phyloP scores from a whole-genome alignment of 2,329 filamentous ascomycete genomes.

The Didymellaceae sp. region DNA sequence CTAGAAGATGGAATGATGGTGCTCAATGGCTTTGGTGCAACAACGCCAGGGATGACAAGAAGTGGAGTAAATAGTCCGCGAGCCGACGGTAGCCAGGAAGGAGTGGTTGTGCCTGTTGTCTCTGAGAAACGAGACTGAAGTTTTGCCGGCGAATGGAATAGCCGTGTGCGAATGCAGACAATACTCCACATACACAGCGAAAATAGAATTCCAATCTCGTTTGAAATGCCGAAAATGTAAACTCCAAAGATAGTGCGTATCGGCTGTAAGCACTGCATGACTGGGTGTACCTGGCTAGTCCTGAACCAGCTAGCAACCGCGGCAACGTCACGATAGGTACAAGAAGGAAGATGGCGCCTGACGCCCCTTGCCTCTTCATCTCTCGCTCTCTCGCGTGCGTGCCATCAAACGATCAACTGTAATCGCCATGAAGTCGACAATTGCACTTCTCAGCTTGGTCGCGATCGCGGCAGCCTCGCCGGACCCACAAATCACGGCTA shows the following conservation, averaged over 20 bases:
- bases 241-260: not conserved
- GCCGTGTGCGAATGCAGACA: no score
- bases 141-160: no score
- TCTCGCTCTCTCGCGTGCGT: not conserved
- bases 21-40: slow-evolving; percentile 26
- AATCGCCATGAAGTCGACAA: slow-evolving; percentile 18
- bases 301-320: not conserved
- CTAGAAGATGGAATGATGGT: slow-evolving; percentile 32
- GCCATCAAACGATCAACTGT: not conserved
- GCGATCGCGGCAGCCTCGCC: slow-evolving; percentile 19
- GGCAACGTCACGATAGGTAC: not conserved
- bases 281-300: not conserved
- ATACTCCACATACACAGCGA: not conserved
- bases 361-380: not conserved
- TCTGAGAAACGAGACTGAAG: slow-evolving; percentile 30
- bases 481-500: slow-evolving; percentile 31
- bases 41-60: slow-evolving; percentile 19
- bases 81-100: slow-evolving; percentile 28
- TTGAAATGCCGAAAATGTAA: not conserved
- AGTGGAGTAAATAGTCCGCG: slow-evolving; percentile 17
- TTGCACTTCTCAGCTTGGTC: slow-evolving; percentile 15
- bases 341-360: not conserved
- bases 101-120: slow-evolving; percentile 23
- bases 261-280: not conserved
- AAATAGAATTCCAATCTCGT: not conserved